Base-by-base conservation (phyloP, 495 filamentous ascomycete genomes). In the Penicillium parvum region DNA sequence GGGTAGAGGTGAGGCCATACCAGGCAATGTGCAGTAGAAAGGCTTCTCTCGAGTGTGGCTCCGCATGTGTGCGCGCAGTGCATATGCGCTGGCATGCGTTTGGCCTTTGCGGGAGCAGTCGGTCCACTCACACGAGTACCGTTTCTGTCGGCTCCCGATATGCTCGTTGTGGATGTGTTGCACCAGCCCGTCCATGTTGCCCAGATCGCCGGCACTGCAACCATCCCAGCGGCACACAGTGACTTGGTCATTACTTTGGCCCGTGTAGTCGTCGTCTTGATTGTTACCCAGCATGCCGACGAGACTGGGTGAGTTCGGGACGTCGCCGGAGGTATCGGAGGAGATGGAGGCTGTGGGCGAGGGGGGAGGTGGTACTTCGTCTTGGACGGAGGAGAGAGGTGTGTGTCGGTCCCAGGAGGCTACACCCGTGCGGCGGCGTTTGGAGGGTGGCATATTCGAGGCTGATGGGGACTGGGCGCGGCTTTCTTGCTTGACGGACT, bases 1-100 rank as follows among this genome's bases (percentile, higher is more conserved):
- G 37, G 11, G 19, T 19, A 15, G 5, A 11, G 19, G 6, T 32
- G 32, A 29, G 15, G 19, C 48, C 70, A 43, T 77, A 96, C 92
- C 92, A 28, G 92, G 92, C 16, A 98, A 65, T 10, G 84, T 84
- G 64, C 92, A 98, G 64, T 95, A 97, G 55, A 97, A 98, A 0
- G 92, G 92, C 65, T 98, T 98, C 71, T 98, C 94, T 61, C 90
- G 80, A 1, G 92, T 98, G 67, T 98, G 92, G 58, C 88, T 95
- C 60, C 92, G 68, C 90, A 97, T 96, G 65, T 98, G 92, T 17
- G 94, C 92, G 58, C 89, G 85, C 47, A 98, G 69, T 10, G 92
- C 92, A 68, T 98, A 98, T 8, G 86, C 94, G 54, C 88, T 95
- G 4, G 91, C 90, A 68, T 98, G 92, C 11, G 86, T 79, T 66